Conservation (phyloP, 1,139 yeast species). For the Hyphopichia khmerensis region DNA sequence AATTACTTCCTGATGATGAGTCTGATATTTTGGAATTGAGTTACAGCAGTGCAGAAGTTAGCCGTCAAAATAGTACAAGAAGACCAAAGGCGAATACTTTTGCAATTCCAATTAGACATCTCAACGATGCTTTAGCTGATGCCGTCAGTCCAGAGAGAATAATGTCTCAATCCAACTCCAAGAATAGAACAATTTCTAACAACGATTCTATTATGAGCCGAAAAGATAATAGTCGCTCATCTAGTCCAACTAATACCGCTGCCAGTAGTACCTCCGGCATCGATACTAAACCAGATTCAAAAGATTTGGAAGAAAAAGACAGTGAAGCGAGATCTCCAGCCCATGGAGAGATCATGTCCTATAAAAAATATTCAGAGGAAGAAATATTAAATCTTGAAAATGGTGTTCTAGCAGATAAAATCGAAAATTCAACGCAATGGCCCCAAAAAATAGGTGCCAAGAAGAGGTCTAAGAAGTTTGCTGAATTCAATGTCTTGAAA, state of each 20-base stretch:
- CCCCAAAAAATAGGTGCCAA: slow-evolving; percentile 58
- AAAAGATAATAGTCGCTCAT: not conserved
- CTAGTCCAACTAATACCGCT: not conserved
- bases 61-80: slow-evolving; percentile 38
- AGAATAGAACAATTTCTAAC: not conserved
- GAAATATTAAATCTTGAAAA: slow-evolving; percentile 46
- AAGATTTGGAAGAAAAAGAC: not conserved
- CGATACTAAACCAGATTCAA: not conserved
- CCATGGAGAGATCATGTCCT: not conserved
- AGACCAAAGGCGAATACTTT: slow-evolving; percentile 29
- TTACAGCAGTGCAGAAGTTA: slow-evolving; percentile 29
- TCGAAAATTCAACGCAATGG: slow-evolving; percentile 42
- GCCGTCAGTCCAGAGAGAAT: slow-evolving; percentile 1
- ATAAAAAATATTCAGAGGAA: slow-evolving; percentile 31
- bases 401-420: slow-evolving; percentile 35
- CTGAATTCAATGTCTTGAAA: slow-evolving; percentile 68
- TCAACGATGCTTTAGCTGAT: slow-evolving; percentile 4
- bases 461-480: slow-evolving; percentile 64
- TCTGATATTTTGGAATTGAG: slow-evolving; percentile 33
- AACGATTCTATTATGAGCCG: slow-evolving; percentile 1
- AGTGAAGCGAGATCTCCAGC: not conserved
- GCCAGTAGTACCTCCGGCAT: slow-evolving; percentile 1
- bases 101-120: slow-evolving; percentile 17
- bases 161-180: not conserved
- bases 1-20: slow-evolving; percentile 42